Evolutionary conservation across 495 filamentous ascomycete genomes (phyloP).

Genomic region (Oidiodendron maius): DNA sequence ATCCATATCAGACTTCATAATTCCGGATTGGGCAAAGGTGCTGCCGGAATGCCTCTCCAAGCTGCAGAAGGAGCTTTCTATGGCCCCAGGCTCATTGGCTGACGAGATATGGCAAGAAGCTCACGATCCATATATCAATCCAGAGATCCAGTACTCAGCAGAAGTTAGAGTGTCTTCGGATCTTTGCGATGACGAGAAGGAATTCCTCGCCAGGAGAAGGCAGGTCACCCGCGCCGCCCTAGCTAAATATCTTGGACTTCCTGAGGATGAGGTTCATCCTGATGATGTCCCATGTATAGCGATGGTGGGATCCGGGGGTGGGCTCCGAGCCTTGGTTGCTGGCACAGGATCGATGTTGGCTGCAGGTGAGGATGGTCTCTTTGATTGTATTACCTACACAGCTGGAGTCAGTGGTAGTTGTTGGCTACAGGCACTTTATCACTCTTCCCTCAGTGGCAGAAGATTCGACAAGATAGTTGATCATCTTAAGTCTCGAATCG

Average conservation of each 20-base stretch:
- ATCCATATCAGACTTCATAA: constrained; percentile 59
- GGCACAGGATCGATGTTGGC: constrained; percentile 79
- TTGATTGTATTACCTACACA: constrained; percentile 90
- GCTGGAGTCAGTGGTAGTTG: constrained; percentile 93
- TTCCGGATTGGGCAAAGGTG: constrained; percentile 75
- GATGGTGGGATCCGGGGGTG: constrained; percentile 89
- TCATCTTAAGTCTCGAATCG: constrained; percentile 79
- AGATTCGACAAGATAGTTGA: constrained; percentile 63
- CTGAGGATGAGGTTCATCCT: constrained; percentile 75
- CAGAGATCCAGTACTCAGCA: constrained; percentile 76
- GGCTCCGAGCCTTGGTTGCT: constrained; percentile 82
- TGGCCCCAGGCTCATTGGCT: constrained; percentile 79
- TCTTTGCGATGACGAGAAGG: constrained; percentile 80
- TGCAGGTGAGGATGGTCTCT: constrained; percentile 75
- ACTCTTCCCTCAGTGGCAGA: constrained; percentile 69
- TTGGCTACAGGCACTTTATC: constrained; percentile 87
- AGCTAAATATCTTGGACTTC: constrained; percentile 71
- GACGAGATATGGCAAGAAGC: constrained; percentile 92
- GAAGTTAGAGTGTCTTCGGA: constrained; percentile 72
- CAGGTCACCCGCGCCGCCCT: constrained; percentile 61
- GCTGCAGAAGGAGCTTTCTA: constrained; percentile 80
- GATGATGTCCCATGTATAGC: constrained; percentile 91
- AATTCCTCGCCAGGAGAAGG: constrained; percentile 60
- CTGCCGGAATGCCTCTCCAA: constrained; percentile 76
- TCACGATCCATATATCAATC: constrained; percentile 72